A percentile compares a stretch with the other conserved stretches of the same genome.
Conservation (phyloP, 129 eudicot genomes). For the Rutidosis leptorrhynchoides region DNA sequence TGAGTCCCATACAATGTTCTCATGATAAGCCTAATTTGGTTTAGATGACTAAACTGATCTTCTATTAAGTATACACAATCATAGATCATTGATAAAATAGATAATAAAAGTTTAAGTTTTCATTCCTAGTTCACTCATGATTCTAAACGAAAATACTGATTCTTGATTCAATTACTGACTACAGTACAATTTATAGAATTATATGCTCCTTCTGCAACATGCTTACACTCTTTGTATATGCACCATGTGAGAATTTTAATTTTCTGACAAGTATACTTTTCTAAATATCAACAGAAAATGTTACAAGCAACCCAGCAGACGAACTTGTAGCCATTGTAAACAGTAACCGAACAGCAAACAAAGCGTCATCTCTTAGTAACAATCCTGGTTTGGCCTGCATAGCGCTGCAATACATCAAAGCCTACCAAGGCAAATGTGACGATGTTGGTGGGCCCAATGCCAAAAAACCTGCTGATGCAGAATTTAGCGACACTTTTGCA, state of each 20-base stretch:
- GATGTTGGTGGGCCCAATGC: conserved; percentile 66
- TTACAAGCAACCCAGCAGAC: conserved; percentile 81
- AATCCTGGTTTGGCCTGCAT: conserved; percentile 85
- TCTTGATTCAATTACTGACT: background rate
- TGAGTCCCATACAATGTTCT: background rate
- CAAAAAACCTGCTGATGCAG: conserved; percentile 71
- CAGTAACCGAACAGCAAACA: conserved; percentile 66
- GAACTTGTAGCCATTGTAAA: conserved; percentile 66
- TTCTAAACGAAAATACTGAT: background rate
- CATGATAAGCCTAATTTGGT: background rate
- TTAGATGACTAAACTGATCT: background rate
- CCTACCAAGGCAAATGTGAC: conserved; percentile 72
- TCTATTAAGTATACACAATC: background rate
- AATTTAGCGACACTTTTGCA: conserved; percentile 62
- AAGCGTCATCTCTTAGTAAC: conserved; percentile 43
- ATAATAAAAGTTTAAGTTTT: background rate
- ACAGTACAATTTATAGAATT: background rate
- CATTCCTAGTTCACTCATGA: background rate
- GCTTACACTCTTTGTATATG: background rate
- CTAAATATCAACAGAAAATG: conserved; percentile 45
- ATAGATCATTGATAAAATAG: background rate
- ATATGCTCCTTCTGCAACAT: background rate
- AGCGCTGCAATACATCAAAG: conserved; percentile 92
- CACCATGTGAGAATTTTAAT: background rate
- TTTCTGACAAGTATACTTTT: conserved; percentile 5